Evolutionary conservation across 169 alveolate species (phyloP).

Genomic region (Eimeria acervulina): DNA sequence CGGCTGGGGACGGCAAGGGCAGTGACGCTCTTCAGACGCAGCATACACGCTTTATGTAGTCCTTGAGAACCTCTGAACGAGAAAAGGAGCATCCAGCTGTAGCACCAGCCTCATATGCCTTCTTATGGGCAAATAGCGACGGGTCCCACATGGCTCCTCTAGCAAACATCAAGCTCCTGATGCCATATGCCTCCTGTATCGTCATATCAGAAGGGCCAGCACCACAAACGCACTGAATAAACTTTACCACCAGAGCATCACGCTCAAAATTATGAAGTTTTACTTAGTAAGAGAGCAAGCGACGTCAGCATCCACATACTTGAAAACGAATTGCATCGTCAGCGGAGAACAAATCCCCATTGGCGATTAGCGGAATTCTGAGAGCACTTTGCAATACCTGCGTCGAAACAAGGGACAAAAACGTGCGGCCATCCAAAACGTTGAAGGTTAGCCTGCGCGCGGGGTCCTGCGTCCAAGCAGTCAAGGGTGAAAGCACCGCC

Average conservation of each 20-base stretch:
- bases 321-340: constrained; percentile 79
- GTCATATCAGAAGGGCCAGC: background rate
- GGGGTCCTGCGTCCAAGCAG: background rate
- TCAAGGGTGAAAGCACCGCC: background rate
- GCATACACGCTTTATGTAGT: constrained; percentile 60
- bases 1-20: background rate
- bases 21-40: background rate
- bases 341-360: constrained; percentile 78
- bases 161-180: constrained; percentile 82
- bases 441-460: background rate
- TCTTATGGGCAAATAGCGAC: constrained; percentile 55
- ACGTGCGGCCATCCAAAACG: background rate
- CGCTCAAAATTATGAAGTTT: background rate
- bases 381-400: constrained; percentile 67
- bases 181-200: constrained; percentile 78
- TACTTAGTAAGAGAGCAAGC: background rate
- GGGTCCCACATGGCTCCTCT: constrained; percentile 86
- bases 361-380: constrained; percentile 81
- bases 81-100: background rate
- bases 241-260: background rate
- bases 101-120: background rate
- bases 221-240: background rate
- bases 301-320: constrained; percentile 46
- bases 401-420: background rate
- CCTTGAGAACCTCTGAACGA: constrained; percentile 54